A percentile compares a stretch with the other conserved stretches of the same genome.
Conservation (phyloP, 1,139 yeast genomes). For the Hyphopichia khmerensis region DNA sequence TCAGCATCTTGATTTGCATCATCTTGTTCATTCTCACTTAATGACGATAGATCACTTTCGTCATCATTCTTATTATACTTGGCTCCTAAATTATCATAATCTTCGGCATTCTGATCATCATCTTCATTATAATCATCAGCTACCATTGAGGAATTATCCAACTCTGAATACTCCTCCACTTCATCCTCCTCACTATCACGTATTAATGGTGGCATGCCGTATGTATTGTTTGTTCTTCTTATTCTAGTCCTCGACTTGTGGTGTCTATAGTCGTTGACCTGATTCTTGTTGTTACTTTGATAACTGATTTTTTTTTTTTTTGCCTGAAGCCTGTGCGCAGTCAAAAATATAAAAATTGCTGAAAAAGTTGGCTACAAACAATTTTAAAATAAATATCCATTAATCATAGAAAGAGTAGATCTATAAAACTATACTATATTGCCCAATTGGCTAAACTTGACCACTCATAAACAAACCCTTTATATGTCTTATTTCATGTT, state of each 20-base stretch:
- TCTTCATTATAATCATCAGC: conserved; percentile 9
- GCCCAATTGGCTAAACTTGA: conserved; percentile 16
- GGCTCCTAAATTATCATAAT: conserved; percentile 3
- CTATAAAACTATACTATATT: no score
- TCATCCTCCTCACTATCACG: conserved; percentile 15
- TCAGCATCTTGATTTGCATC: conserved; percentile 6
- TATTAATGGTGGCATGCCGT: conserved; percentile 13
- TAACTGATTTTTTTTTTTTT: neutral
- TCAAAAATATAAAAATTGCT: no score
- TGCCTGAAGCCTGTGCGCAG: neutral
- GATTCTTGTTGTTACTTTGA: neutral
- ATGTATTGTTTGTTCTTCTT: neutral
- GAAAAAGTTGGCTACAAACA: neutral
- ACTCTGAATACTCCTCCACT: neutral
- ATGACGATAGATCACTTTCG: conserved; percentile 4
- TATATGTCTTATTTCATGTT: conserved; percentile 42
- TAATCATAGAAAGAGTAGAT: no score
- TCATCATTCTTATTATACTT: conserved; percentile 5
- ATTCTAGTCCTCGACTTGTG: no score
- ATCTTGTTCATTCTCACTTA: conserved; percentile 9
- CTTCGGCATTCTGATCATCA: conserved; percentile 17
- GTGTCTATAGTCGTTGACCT: no score
- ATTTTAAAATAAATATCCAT: neutral
- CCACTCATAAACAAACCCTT: conserved; percentile 50
- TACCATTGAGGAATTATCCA: conserved; percentile 1